Conservation (phyloP, 2,329 filamentous ascomycete species). For the Mariannaea sp. region DNA sequence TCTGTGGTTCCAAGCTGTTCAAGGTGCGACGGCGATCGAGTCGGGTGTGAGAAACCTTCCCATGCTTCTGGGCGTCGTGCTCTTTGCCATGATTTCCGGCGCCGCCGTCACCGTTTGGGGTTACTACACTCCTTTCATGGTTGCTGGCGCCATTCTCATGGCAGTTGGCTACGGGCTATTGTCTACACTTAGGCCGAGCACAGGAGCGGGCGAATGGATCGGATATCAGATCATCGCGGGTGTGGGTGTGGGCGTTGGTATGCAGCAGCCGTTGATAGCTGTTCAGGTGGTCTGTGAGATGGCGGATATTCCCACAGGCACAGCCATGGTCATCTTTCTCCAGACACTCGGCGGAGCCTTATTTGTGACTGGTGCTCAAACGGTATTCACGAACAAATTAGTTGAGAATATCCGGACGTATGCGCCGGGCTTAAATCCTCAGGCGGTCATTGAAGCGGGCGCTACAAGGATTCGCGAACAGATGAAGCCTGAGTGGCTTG, state of each 20-base stretch:
- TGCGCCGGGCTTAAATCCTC: slow-evolving; percentile 44
- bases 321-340: slow-evolving; percentile 40
- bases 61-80: slow-evolving; percentile 45
- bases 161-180: slow-evolving; percentile 49
- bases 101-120: slow-evolving; percentile 45
- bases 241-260: slow-evolving; percentile 46
- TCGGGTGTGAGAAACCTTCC: slow-evolving; percentile 50
- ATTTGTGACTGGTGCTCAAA: slow-evolving; percentile 55
- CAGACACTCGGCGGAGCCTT: slow-evolving; percentile 50
- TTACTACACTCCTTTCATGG: slow-evolving; percentile 53
- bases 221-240: slow-evolving; percentile 48
- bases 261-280: slow-evolving; percentile 53
- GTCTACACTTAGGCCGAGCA: slow-evolving; percentile 46
- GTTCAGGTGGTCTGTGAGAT: slow-evolving; percentile 45
- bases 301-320: slow-evolving; percentile 43
- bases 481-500: slow-evolving; percentile 39
- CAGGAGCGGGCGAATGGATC: slow-evolving; percentile 47
- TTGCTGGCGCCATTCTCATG: slow-evolving; percentile 42
- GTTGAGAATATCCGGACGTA: slow-evolving; percentile 43
- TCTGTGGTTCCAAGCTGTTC: slow-evolving; percentile 54
- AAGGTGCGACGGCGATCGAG: slow-evolving; percentile 45
- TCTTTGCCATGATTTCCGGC: slow-evolving; percentile 43
- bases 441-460: slow-evolving; percentile 41
- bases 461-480: slow-evolving; percentile 44
- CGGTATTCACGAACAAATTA: slow-evolving; percentile 55